Base-by-base conservation (phyloP, 306 rosid species). In the Castanopsis chinensis region DNA sequence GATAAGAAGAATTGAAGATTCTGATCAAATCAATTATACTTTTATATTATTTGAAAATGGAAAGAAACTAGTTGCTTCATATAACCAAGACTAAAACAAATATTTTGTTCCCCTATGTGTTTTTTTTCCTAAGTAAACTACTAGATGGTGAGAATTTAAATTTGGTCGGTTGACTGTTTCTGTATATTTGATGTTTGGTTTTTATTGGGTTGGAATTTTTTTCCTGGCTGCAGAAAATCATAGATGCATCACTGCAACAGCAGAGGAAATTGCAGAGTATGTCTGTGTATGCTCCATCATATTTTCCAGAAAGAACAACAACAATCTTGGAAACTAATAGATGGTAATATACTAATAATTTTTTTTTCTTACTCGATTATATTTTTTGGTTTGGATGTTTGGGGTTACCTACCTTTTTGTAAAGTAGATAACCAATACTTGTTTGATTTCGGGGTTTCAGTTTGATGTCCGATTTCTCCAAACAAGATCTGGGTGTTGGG, bases 231-330 rank as follows among this genome's bases (percentile, higher is more conserved):
- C 82, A 94, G 99, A 92, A 90, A 85, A 80, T 92, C 37, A 82
- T 94, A 7, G 77, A 86, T 73, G 95, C 92, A 57, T 88, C 91
- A 9, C 56, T 91, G 80, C 84, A 77, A 86, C 97, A 92, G 87
- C 95, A 90, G 86, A 89, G 83, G 92, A 91, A 89, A 83, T 85
- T 95, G 86, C 94, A 90, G 90, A 86, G 81, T 83, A 86, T 92
- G 89, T 85, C 91, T 59, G 82, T 79, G 73, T 80, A 86, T 61
- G 88, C 83, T 54, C 92, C 97, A 61, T 60, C 84, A 19, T 85
- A 81, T 72, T 6, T 80, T 75, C 79, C 89, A 23, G 92, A 90
- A 57, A 87, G 87, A 75, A 75, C 55, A 45, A 57, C 19, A 32
- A 70, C 87, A 55, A 85, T 79, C 81, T 84, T 65, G 54, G 94